These are phyloP conservation scores for Phialemonium atrogriseum DNA, from an alignment of 2,329 filamentous ascomycete species.

Conservation along the genomic window DNA sequence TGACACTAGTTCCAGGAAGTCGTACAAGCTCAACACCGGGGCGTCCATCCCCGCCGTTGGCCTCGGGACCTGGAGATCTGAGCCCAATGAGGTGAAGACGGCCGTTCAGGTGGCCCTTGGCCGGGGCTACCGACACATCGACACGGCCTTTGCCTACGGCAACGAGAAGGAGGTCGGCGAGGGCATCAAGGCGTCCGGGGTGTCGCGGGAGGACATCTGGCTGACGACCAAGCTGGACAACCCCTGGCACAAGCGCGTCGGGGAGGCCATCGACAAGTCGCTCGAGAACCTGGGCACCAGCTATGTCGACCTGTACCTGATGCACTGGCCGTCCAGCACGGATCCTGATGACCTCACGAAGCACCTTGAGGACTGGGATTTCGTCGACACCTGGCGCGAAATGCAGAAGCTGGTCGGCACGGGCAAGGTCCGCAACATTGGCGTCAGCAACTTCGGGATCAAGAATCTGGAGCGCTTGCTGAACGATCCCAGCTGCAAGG, in stretches of 20 bases:
- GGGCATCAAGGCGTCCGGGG: slow-evolving; percentile 55
- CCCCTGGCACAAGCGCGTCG: slow-evolving; percentile 64
- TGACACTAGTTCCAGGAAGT: slow-evolving; percentile 17
- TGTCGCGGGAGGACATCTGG: slow-evolving; percentile 60
- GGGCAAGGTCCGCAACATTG: slow-evolving; percentile 71
- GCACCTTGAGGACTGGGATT: slow-evolving; percentile 71
- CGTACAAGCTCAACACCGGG: slow-evolving; percentile 38
- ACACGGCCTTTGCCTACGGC: slow-evolving; percentile 62
- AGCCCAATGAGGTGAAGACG: slow-evolving; percentile 53
- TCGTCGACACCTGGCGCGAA: slow-evolving; percentile 69
- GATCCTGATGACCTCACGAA: slow-evolving; percentile 56
- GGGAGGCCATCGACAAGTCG: slow-evolving; percentile 51
- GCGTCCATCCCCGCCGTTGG: slow-evolving; percentile 55
- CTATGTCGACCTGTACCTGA: slow-evolving; percentile 64
- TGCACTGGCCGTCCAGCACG: slow-evolving; percentile 63
- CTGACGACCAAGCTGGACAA: slow-evolving; percentile 79
- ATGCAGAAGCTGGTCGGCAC: slow-evolving; percentile 61
- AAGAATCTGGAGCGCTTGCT: slow-evolving; percentile 72
- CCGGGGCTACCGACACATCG: slow-evolving; percentile 57
- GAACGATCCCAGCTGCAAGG: slow-evolving; percentile 55
- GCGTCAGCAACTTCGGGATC: slow-evolving; percentile 81
- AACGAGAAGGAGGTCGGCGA: slow-evolving; percentile 57
- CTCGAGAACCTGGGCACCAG: slow-evolving; percentile 53
- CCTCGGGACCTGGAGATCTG: slow-evolving; percentile 50
- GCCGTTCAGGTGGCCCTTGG: slow-evolving; percentile 57